Evolutionary conservation across 768 basidiomycete species (phyloP).

Genomic region (Kwoniella europaea): DNA sequence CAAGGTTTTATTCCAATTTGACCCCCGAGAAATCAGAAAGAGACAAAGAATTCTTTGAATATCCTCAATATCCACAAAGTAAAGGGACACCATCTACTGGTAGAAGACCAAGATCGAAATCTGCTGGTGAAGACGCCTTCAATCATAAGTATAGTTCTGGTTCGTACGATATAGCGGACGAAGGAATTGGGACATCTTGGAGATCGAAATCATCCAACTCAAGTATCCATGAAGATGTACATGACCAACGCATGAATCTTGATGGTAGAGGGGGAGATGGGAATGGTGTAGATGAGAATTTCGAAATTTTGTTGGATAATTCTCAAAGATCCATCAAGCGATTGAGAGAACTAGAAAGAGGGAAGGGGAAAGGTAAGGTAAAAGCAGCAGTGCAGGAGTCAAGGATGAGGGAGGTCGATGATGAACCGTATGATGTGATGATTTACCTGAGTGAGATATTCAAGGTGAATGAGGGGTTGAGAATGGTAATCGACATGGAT

Average conservation of each 20-base stretch:
- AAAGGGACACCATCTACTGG: constrained; percentile 15
- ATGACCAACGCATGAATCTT: neutral
- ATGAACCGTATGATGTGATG: constrained; percentile 40
- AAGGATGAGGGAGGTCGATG: neutral
- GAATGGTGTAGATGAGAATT: constrained; percentile 36
- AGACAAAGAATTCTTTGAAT: constrained; percentile 5
- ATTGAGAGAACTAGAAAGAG: constrained; percentile 30
- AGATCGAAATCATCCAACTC: neutral
- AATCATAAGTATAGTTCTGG: constrained; percentile 4
- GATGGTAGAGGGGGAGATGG: constrained; percentile 21
- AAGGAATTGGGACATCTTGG: neutral
- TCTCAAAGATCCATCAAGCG: constrained; percentile 20
- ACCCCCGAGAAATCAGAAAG: constrained; percentile 34
- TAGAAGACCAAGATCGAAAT: constrained; percentile 6
- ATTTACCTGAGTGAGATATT: constrained; percentile 41
- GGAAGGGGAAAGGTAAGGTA: constrained; percentile 36
- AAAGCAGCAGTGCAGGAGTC: neutral
- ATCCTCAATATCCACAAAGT: neutral
- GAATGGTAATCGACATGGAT: constrained; percentile 72
- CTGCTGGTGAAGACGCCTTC: constrained; percentile 45
- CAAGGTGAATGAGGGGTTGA: constrained; percentile 73
- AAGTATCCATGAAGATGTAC: neutral
- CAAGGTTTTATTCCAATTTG: constrained; percentile 35
- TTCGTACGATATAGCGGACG: neutral
- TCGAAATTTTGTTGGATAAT: constrained; percentile 26